Conservation (phyloP, 2,329 filamentous ascomycete species). For the Clarireedia monteithiana region DNA sequence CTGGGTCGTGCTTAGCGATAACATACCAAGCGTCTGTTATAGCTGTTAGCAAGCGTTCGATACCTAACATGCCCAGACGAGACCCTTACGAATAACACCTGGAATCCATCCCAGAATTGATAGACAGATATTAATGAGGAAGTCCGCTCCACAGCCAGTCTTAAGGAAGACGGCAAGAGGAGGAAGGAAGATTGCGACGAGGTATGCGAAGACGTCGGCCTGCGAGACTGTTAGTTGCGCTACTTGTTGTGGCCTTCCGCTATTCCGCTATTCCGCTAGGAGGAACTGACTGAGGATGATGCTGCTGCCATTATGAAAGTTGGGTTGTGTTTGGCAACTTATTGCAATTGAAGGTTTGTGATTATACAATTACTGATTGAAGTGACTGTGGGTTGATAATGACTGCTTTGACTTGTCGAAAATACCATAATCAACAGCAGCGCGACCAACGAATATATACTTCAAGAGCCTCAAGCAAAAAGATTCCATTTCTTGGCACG, state of each 20-base stretch:
- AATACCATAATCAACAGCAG: too few relatives aligned
- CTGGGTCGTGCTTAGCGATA: constrained; percentile 23
- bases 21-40: constrained; percentile 25
- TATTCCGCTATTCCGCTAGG: neutral
- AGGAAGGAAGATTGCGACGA: constrained; percentile 26
- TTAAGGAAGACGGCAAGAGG: constrained; percentile 31
- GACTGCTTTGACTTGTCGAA: too few relatives aligned
- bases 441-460: too few relatives aligned
- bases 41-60: neutral
- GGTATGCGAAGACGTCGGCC: constrained; percentile 23
- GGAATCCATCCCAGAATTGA: constrained; percentile 31
- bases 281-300: constrained; percentile 5
- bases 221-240: constrained; percentile 2
- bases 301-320: neutral
- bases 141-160: constrained; percentile 32
- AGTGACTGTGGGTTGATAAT: too few relatives aligned
- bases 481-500: too few relatives aligned
- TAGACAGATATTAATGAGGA: constrained; percentile 35
- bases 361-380: too few relatives aligned
- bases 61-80: neutral
- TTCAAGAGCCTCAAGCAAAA: too few relatives aligned
- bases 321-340: neutral
- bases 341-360: neutral
- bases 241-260: neutral
- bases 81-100: constrained; percentile 25